phyloP scores from a whole-genome alignment of 139 green algal species.

The Pseudopediastrum boryanum region DNA sequence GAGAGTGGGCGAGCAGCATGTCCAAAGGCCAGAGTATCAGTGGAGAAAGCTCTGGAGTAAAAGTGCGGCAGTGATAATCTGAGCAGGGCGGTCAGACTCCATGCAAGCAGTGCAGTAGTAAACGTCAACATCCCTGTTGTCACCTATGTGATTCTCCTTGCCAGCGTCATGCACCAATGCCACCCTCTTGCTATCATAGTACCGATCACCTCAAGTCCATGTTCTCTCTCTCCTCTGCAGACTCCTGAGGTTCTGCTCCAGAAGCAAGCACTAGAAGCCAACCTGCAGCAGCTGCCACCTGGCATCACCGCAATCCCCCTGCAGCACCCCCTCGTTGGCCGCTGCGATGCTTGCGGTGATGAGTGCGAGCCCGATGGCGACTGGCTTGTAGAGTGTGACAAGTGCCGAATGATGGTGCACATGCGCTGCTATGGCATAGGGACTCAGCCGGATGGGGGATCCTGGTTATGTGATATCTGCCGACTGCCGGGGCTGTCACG shows the following conservation, averaged over 20 bases:
- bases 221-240: too few species aligned
- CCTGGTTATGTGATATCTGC: constrained; percentile 81
- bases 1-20: too few species aligned
- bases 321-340: constrained; percentile 1
- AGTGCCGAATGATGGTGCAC: constrained; percentile 76
- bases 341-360: constrained; percentile 72
- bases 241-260: constrained; percentile 48
- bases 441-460: constrained; percentile 42
- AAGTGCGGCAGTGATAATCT: too few species aligned
- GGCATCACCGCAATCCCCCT: constrained; percentile 40
- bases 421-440: constrained; percentile 73
- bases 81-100: too few species aligned
- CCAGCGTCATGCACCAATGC: too few species aligned
- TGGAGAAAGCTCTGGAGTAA: too few species aligned
- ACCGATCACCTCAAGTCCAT: too few species aligned
- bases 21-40: too few species aligned
- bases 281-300: constrained; percentile 53
- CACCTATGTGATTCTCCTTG: too few species aligned
- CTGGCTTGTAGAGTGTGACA: constrained; percentile 80
- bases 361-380: constrained; percentile 57
- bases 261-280: constrained; percentile 28
- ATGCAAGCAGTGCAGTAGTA: too few species aligned
- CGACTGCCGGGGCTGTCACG: constrained; percentile 42
- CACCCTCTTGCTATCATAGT: too few species aligned
- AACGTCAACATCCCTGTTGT: too few species aligned